A percentile compares a stretch with the other conserved stretches of the same genome.
These are phyloP conservation scores for Talaromyces sp. DNA, from an alignment of 2,329 filamentous ascomycete species.

Conservation along the genomic window DNA sequence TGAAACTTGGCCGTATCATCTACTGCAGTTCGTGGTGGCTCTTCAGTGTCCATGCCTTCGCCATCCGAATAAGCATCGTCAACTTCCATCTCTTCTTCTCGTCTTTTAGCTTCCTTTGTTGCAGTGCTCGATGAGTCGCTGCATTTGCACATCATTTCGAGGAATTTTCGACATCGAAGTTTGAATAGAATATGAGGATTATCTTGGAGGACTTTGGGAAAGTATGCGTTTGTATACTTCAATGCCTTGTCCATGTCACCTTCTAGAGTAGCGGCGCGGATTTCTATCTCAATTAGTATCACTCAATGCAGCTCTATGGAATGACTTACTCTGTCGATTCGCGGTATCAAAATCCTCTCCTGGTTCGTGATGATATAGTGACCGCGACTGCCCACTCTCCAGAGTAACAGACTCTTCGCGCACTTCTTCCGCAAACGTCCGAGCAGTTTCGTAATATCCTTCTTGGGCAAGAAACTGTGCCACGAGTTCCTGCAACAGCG, in stretches of 20 bases:
- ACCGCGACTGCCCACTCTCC: conserved; percentile 51
- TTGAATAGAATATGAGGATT: conserved; percentile 85
- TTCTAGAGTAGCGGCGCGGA: conserved; percentile 79
- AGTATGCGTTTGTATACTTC: conserved; percentile 73
- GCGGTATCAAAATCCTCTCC: conserved; percentile 82
- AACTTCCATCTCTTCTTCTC: conserved; percentile 52
- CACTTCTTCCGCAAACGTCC: conserved; percentile 81
- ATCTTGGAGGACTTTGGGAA: conserved; percentile 72
- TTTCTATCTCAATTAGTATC: conserved; percentile 42
- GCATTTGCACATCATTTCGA: conserved; percentile 83
- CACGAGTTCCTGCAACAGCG: conserved; percentile 76
- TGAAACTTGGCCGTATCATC: conserved; percentile 38
- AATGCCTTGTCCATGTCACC: conserved; percentile 89
- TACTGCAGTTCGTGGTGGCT: conserved; percentile 21
- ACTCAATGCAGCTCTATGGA: not conserved
- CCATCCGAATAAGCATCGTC: conserved; percentile 47
- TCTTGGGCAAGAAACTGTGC: conserved; percentile 91
- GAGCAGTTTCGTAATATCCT: conserved; percentile 89
- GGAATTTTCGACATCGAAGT: conserved; percentile 83
- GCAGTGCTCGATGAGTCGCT: conserved; percentile 55
- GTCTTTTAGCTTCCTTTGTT: conserved; percentile 32
- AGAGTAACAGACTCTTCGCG: conserved; percentile 68
- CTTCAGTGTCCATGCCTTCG: conserved; percentile 57
- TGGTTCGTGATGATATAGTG: conserved; percentile 60
- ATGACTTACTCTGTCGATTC: conserved; percentile 72